phyloP scores from a whole-genome alignment of 768 basidiomycete genomes.

The Tricholomella constricta region DNA sequence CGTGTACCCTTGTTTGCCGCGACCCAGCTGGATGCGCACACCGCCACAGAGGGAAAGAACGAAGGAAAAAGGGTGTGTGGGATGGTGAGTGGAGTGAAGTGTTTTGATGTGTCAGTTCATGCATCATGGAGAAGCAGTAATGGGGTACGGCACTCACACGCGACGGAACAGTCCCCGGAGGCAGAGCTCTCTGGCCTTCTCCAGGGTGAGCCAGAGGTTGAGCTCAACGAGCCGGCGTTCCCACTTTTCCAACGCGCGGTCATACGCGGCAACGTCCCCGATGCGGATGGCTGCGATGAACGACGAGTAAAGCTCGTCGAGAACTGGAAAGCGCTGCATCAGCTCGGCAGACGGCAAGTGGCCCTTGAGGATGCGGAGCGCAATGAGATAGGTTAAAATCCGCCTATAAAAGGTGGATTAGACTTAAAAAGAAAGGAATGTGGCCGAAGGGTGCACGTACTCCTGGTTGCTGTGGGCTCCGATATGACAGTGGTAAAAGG shows the following conservation, averaged over 20 bases:
- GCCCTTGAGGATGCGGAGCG: constrained; percentile 85
- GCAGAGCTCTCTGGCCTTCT: constrained; percentile 86
- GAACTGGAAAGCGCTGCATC: constrained; percentile 68
- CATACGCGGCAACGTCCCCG: constrained; percentile 82
- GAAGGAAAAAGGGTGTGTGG: not conserved
- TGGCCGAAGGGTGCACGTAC: constrained; percentile 43
- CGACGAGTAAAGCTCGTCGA: constrained; percentile 73
- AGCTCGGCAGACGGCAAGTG: constrained; percentile 78
- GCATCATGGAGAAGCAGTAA: not conserved
- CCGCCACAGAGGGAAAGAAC: not conserved
- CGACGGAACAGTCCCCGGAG: constrained; percentile 78
- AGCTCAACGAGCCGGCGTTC: constrained; percentile 81
- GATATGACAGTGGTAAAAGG: constrained; percentile 82
- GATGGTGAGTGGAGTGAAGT: no score
- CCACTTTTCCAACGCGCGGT: constrained; percentile 68
- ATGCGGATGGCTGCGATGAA: constrained; percentile 78
- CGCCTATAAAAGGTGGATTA: constrained; percentile 52
- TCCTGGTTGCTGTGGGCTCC: constrained; percentile 76
- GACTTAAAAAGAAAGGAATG: not conserved
- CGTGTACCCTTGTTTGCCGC: constrained; percentile 71
- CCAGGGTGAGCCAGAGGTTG: constrained; percentile 84
- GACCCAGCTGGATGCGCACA: constrained; percentile 78
- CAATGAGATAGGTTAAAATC: constrained; percentile 88
- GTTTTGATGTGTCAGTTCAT: not conserved
- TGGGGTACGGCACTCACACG: constrained; percentile 50